Base-by-base conservation (phyloP, 2,329 filamentous ascomycete species). In the Fusarium sp. region DNA sequence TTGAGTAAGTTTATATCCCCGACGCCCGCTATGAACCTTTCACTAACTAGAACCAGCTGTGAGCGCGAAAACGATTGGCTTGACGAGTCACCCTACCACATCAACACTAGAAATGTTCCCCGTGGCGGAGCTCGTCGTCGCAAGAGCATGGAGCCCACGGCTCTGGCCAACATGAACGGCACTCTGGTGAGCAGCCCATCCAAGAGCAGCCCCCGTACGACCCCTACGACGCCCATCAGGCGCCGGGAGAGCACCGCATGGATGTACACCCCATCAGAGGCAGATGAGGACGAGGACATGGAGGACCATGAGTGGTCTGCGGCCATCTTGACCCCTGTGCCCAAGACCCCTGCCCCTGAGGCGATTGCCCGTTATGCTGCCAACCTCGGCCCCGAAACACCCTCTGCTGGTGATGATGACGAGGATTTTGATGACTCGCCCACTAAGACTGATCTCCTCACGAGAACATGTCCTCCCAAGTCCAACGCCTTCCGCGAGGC, bases 111-210 rank as follows among this genome's bases (percentile, higher is more conserved):
- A 2, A 84, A 91, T 50, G 84, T 93, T 36, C 92, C 93, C 20
- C 91, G 93, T 2, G 92, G 93, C 20, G 92, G 92, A 10, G 89
- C 88, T 59, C 91, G 93, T 64, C 90, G 93, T 60, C 89, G 94
- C 63, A 95, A 95, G 86, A 94, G 91, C 76, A 95, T 96, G 92
- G 93, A 95, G 81, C 93, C 94, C 14, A 91, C 88, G 75, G 89
- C 91, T 2, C 83, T 95, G 25, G 88, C 90, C 66, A 94, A 94
- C 76, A 79, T 90, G 70, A 94, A 94, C 71, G 92, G 92, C 52
- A 91, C 87, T 1, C 84, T 93, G 0, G 85, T 92, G 27, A 84
- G 79, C 54, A 82, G 80, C 22, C 81, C 82, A n/a, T 77, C 83
- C 56, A 82, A 82, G 75, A 79, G 75, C 35, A 65, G 76, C 14